phyloP scores from a whole-genome alignment of 176 grass and related monocot species.

The Poa pratensis region DNA sequence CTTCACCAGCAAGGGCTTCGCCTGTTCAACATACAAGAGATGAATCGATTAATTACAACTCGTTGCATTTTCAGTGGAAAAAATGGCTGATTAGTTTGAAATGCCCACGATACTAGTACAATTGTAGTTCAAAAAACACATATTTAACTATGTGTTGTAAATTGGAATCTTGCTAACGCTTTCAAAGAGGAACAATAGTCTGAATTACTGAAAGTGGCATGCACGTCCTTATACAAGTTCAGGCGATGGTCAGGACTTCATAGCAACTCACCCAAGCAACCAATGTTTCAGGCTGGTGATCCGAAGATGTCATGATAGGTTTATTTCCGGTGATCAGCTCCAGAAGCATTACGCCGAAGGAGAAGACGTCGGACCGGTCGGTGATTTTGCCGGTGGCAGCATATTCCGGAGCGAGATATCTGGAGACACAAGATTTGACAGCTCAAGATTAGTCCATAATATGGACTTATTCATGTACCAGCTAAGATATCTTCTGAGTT shows the following conservation, averaged over 20 bases:
- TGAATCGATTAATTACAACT: neutral
- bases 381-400: constrained; percentile 69
- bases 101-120: no score
- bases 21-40: constrained; percentile 44
- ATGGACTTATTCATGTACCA: neutral
- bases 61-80: neutral
- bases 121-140: no score
- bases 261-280: constrained; percentile 68
- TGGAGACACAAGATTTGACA: constrained; percentile 40
- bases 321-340: constrained; percentile 79
- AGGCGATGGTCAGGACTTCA: neutral
- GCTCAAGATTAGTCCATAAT: constrained; percentile 2
- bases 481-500: no score
- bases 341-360: constrained; percentile 88
- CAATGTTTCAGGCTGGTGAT: constrained; percentile 46
- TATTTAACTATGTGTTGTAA: no score
- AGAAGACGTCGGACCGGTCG: constrained; percentile 83
- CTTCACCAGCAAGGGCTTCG: constrained; percentile 60
- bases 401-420: constrained; percentile 90
- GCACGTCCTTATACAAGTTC: no score
- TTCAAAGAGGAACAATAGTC: no score
- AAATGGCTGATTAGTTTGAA: neutral
- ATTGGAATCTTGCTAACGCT: no score
- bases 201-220: no score
- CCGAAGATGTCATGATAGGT: constrained; percentile 52